Evolutionary conservation across 192 early-diverging fungal species (phyloP).

Genomic region (Coemansia sp.): DNA sequence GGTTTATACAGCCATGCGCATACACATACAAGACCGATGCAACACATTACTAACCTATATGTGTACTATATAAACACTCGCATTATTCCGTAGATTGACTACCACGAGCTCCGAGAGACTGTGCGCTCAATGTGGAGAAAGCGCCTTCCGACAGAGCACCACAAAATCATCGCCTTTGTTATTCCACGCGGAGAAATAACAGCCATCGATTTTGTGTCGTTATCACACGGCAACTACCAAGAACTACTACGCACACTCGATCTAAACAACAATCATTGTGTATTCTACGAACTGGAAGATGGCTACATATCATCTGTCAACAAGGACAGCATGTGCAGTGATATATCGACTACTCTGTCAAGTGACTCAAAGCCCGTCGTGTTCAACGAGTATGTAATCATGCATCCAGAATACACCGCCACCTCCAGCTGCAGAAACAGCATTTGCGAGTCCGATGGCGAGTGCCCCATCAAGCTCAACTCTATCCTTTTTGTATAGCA

Average conservation of each 20-base stretch:
- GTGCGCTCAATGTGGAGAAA: slow-evolving; percentile 34
- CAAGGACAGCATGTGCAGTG: neutral
- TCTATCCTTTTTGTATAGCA: slow-evolving; percentile 32
- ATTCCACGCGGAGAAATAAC: slow-evolving; percentile 12
- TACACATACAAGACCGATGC: neutral
- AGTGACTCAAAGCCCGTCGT: neutral
- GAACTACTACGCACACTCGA: neutral
- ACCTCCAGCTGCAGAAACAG: neutral
- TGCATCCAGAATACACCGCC: neutral
- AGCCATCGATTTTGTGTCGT: slow-evolving; percentile 8
- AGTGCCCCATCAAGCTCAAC: slow-evolving; percentile 17
- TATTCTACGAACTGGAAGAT: slow-evolving; percentile 31
- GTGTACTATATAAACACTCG: neutral
- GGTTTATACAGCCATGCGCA: too few species aligned
- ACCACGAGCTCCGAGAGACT: slow-evolving; percentile 30
- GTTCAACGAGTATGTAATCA: slow-evolving; percentile 34
- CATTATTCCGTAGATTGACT: slow-evolving; percentile 33
- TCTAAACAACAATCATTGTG: slow-evolving; percentile 5
- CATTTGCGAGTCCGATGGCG: neutral
- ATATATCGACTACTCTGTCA: neutral
- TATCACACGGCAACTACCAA: slow-evolving; percentile 20
- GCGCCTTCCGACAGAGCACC: slow-evolving; percentile 6
- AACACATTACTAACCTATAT: too few species aligned
- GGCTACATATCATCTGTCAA: neutral
- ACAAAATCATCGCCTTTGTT: slow-evolving; percentile 23